These are phyloP conservation scores for Starmerella roubikii DNA, from an alignment of 805 yeast genomes.

Conservation along the genomic window DNA sequence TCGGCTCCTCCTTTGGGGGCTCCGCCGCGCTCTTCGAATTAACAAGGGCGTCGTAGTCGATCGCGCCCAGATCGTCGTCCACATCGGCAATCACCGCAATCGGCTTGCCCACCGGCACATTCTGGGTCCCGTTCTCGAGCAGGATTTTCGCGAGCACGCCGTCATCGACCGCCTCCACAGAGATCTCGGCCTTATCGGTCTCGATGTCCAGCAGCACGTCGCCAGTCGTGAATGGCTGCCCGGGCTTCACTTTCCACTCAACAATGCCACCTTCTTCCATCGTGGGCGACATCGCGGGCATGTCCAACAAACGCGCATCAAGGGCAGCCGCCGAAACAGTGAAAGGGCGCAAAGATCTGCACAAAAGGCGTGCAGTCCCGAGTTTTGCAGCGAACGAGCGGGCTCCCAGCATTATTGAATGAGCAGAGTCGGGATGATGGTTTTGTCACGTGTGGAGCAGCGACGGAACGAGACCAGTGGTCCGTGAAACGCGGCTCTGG, in stretches of 20 bases:
- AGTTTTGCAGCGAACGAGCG: no score
- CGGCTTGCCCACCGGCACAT: slow-evolving; percentile 71
- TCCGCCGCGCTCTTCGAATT: slow-evolving; percentile 11
- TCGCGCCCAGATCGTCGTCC: slow-evolving; percentile 60
- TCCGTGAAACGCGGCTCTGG: no score
- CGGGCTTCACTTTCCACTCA: slow-evolving; percentile 72
- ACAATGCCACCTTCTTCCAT: slow-evolving; percentile 93
- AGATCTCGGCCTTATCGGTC: slow-evolving; percentile 97
- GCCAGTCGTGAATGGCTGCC: slow-evolving; percentile 63
- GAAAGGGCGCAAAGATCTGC: no score
- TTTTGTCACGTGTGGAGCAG: no score
- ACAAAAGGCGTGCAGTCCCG: no score
- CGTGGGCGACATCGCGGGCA: slow-evolving; percentile 99
- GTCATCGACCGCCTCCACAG: slow-evolving; percentile 91
- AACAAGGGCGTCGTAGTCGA: slow-evolving; percentile 42
- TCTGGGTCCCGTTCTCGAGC: slow-evolving; percentile 57
- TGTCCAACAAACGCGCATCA: slow-evolving; percentile 36
- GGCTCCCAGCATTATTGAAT: no score
- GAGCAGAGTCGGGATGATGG: no score
- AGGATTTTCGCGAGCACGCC: slow-evolving; percentile 73
- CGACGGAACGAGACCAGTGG: no score
- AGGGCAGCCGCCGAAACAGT: slow-evolving; percentile 1
- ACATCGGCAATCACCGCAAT: slow-evolving; percentile 83
- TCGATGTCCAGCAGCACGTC: slow-evolving; percentile 96
- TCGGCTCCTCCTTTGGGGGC: slow-evolving; percentile 11